Evolutionary conservation across 257 asterid species (phyloP).

Genomic region (Vinca minor): DNA sequence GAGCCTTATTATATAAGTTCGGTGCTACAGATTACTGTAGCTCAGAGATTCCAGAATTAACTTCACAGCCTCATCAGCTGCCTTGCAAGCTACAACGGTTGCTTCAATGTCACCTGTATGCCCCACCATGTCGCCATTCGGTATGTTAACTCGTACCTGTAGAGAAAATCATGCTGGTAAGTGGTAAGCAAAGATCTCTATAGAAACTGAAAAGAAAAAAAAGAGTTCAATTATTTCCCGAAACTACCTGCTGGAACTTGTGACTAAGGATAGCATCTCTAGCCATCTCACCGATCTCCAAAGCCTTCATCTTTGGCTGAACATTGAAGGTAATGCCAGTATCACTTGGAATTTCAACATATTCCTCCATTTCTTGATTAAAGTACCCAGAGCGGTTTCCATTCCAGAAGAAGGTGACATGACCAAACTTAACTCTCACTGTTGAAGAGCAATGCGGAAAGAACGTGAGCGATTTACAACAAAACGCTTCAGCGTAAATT

Average conservation of each 20-base stretch:
- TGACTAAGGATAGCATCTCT: slow-evolving; percentile 81
- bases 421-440: slow-evolving; percentile 95
- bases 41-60: no score
- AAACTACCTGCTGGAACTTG: slow-evolving; percentile 81
- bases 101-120: no score
- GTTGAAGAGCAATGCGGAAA: slow-evolving; percentile 13
- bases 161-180: neutral
- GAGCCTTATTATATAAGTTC: no score
- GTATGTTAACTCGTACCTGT: slow-evolving; percentile 84
- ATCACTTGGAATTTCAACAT: slow-evolving; percentile 98
- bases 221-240: neutral
- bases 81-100: no score
- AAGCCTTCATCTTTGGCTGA: slow-evolving; percentile 90
- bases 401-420: slow-evolving; percentile 87
- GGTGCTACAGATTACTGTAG: no score
- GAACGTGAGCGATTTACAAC: neutral
- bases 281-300: slow-evolving; percentile 89
- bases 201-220: neutral
- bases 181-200: neutral
- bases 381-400: slow-evolving; percentile 96
- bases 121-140: slow-evolving; percentile 80
- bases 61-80: no score
- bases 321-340: slow-evolving; percentile 81
- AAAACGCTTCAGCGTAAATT: neutral
- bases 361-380: slow-evolving; percentile 32